These are phyloP conservation scores for Hirschioporus abietinus DNA, from an alignment of 768 basidiomycete genomes.

Conservation along the genomic window DNA sequence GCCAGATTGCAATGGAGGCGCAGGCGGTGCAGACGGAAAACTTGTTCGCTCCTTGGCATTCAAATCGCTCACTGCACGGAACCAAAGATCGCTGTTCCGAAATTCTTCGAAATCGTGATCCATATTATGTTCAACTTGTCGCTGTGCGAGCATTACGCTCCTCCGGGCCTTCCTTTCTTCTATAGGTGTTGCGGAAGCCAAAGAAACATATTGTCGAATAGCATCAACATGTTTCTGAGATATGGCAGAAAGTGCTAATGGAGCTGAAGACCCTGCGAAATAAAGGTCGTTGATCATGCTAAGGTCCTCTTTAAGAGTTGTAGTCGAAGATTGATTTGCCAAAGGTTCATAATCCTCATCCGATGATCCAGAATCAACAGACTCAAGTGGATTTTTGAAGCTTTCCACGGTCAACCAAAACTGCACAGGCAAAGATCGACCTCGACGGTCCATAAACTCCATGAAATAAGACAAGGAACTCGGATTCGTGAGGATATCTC, in stretches of 20 bases:
- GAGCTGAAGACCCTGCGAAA: constrained; percentile 58
- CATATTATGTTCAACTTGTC: constrained; percentile 84
- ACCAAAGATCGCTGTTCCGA: constrained; percentile 84
- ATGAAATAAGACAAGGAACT: constrained; percentile 92
- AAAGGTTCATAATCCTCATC: constrained; percentile 62
- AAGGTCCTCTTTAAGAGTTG: constrained; percentile 80
- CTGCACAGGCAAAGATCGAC: constrained; percentile 81
- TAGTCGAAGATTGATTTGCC: constrained; percentile 43
- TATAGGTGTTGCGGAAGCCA: constrained; percentile 32
- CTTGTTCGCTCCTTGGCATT: constrained; percentile 27
- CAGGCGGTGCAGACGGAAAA: constrained; percentile 10
- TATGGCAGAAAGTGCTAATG: constrained; percentile 56
- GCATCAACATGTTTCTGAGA: constrained; percentile 63
- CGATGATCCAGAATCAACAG: constrained; percentile 50
- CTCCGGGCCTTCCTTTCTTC: constrained; percentile 57
- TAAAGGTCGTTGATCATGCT: constrained; percentile 86
- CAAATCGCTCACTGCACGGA: constrained; percentile 76
- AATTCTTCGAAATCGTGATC: constrained; percentile 90
- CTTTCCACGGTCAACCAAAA: constrained; percentile 98
- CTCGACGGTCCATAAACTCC: constrained; percentile 95
- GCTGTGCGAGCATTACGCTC: constrained; percentile 79
- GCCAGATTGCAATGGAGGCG: constrained; percentile 13
- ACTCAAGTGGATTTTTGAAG: constrained; percentile 94
- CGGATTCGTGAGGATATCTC: constrained; percentile 83
- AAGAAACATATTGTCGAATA: constrained; percentile 54